Percentiles rank a stretch among this genome's conserved stretches.
Conservation (phyloP, 2,329 filamentous ascomycete genomes). For the Fusarium buxicola region DNA sequence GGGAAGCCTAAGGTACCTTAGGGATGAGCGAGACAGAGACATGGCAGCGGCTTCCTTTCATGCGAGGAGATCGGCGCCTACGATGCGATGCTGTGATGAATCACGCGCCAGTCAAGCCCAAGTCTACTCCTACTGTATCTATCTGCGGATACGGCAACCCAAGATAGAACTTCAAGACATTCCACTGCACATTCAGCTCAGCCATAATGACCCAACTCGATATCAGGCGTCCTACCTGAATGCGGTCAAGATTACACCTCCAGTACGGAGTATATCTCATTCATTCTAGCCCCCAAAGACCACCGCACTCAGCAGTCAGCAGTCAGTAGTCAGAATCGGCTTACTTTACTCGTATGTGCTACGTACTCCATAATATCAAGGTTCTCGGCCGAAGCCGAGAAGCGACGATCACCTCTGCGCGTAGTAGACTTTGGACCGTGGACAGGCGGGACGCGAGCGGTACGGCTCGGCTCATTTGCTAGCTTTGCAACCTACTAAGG, state of each 20-base stretch:
- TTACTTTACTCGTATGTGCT: constrained; percentile 2
- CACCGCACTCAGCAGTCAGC: constrained; percentile 6
- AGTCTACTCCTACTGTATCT: not conserved
- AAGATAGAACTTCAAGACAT: constrained; percentile 18
- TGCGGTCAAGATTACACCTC: too few relatives aligned
- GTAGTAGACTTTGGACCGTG: constrained; percentile 31
- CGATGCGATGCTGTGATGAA: constrained; percentile 25
- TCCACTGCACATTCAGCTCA: not conserved
- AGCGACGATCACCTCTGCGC: constrained; percentile 13
- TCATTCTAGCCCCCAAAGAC: not conserved
- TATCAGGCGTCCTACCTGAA: not conserved
- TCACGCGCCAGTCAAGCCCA: constrained; percentile 23
- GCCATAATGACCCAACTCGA: not conserved
- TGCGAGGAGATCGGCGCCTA: constrained; percentile 12
- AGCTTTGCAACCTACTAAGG: constrained; percentile 40
- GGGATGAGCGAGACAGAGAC: constrained; percentile 5
- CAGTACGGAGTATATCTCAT: too few relatives aligned
- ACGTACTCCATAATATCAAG: not conserved
- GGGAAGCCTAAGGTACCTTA: too few relatives aligned
- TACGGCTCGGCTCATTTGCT: constrained; percentile 43
- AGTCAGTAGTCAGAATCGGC: constrained; percentile 13
- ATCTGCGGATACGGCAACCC: constrained; percentile 20
- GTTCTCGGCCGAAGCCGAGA: constrained; percentile 33
- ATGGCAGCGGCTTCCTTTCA: constrained; percentile 8
- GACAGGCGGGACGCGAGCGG: constrained; percentile 37